Evolutionary conservation across 371 early-diverging fungal species (phyloP), one percentile per base, ranked within the genome.

Genomic region (Mucor indicus): DNA sequence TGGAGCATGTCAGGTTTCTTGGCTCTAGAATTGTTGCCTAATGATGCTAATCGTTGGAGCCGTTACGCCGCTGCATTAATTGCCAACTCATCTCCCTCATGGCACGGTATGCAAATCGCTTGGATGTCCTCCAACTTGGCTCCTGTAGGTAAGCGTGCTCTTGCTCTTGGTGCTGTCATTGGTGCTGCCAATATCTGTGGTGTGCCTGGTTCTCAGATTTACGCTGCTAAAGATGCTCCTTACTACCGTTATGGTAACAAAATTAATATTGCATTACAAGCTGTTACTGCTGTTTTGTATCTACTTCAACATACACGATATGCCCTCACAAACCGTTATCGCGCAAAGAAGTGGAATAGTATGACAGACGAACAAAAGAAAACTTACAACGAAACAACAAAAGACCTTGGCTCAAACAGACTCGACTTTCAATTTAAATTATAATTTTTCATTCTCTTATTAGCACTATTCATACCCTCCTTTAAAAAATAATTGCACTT

Each of bases 81-180:
- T 16, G 38, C 48, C 47, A 46, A 56, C 21, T 48, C 60, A 39
- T 38, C 40, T 19, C 54, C 75, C 2, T 60, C 59, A 41, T 80
- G 72, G 74, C 77, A 77, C 41, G 70, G 74, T 24, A 71, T 80
- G 53, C 56, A 61, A n/a, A 57, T 61, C 24, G 57, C 62, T 4
- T 61, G 62, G 62, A 61, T 61, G 62, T 51, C 62, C n/a, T 52
- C 53, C 17, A 61, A 61, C 19, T 13, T 55, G 17, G 62, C 62
- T 6, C 62, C 62, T 19, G 31, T 53, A 22, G 53, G 62, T 12
- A 61, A 61, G n/a, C 62, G 62, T 41, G 37, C 57, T 1, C 44
- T 61, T 21, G 62, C 57, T 12, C 31, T 61, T 8, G 62, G 57
- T 23, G 57, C 57, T 30, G 44, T 62, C 17, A 50, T 62, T 53